phyloP scores from a whole-genome alignment of 177 flowering plant genomes.

The Vitis hybrid region DNA sequence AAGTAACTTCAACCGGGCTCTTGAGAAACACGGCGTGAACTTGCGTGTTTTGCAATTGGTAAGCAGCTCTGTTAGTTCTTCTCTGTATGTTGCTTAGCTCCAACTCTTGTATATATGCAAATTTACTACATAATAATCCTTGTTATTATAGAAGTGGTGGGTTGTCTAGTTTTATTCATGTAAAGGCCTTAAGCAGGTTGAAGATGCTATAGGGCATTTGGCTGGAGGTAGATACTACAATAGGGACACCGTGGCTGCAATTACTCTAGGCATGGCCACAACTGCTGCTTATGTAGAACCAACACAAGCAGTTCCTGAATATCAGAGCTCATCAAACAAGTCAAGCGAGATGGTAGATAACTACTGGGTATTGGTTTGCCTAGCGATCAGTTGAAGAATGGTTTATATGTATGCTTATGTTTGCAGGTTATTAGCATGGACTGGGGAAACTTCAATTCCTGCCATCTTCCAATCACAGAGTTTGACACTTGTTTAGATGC shows the following conservation, averaged over 20 bases:
- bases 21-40: slow-evolving; percentile 43
- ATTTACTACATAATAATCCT: not conserved
- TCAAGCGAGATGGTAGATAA: slow-evolving; percentile 41
- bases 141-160: not conserved
- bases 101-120: not conserved
- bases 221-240: slow-evolving; percentile 56
- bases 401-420: not conserved
- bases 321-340: slow-evolving; percentile 23
- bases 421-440: slow-evolving; percentile 52
- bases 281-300: slow-evolving; percentile 57
- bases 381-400: not conserved
- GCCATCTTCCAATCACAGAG: slow-evolving; percentile 54
- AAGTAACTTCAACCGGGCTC: slow-evolving; percentile 38
- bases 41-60: slow-evolving; percentile 46
- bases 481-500: slow-evolving; percentile 50
- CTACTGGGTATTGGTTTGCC: not conserved
- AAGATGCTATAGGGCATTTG: slow-evolving; percentile 51
- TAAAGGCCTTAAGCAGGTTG: slow-evolving; percentile 37
- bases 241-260: slow-evolving; percentile 43
- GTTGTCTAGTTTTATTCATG: not conserved
- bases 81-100: not conserved
- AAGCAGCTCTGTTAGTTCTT: slow-evolving; percentile 6
- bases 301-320: slow-evolving; percentile 24
- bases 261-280: slow-evolving; percentile 49
- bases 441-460: slow-evolving; percentile 58